phyloP scores from a whole-genome alignment of 495 filamentous ascomycete species.

The Lentithecium fluviatile region DNA sequence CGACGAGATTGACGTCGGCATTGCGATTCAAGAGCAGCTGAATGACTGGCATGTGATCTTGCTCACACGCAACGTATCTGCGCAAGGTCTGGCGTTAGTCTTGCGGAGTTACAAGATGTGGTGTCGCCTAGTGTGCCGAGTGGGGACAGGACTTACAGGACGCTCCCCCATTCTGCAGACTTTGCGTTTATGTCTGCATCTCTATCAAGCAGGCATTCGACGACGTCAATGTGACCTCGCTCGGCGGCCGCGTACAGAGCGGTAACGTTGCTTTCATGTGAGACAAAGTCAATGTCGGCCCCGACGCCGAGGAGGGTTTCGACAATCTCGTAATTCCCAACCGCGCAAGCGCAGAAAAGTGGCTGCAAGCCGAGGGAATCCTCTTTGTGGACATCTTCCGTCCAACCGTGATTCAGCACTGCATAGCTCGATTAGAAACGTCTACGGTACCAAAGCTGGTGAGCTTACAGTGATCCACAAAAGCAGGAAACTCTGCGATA shows the following conservation, averaged over 20 bases:
- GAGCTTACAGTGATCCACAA: slow-evolving; percentile 10
- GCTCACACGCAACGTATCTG: slow-evolving; percentile 8
- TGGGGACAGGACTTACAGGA: slow-evolving; percentile 31
- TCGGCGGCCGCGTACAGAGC: slow-evolving; percentile 44
- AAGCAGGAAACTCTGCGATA: slow-evolving; percentile 1
- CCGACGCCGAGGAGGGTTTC: slow-evolving; percentile 3
- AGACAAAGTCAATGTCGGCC: slow-evolving; percentile 10
- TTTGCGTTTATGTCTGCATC: slow-evolving; percentile 39
- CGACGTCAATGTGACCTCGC: slow-evolving; percentile 33
- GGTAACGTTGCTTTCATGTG: neutral
- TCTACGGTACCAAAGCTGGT: neutral
- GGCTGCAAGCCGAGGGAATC: slow-evolving; percentile 23
- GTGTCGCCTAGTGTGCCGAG: no score
- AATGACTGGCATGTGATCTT: slow-evolving; percentile 4
- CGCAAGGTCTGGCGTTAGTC: no score
- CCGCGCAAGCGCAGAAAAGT: slow-evolving; percentile 14
- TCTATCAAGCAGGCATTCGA: slow-evolving; percentile 36
- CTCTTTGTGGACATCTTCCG: slow-evolving; percentile 3
- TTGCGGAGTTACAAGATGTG: no score
- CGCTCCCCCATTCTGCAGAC: slow-evolving; percentile 38
- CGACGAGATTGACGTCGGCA: slow-evolving; percentile 19
- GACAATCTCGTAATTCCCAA: slow-evolving; percentile 14
- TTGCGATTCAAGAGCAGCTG: slow-evolving; percentile 11
- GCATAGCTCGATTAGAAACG: neutral
- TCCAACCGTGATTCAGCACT: slow-evolving; percentile 3